phyloP scores from a whole-genome alignment of 257 asterid species.

The Salvia hispanica region DNA sequence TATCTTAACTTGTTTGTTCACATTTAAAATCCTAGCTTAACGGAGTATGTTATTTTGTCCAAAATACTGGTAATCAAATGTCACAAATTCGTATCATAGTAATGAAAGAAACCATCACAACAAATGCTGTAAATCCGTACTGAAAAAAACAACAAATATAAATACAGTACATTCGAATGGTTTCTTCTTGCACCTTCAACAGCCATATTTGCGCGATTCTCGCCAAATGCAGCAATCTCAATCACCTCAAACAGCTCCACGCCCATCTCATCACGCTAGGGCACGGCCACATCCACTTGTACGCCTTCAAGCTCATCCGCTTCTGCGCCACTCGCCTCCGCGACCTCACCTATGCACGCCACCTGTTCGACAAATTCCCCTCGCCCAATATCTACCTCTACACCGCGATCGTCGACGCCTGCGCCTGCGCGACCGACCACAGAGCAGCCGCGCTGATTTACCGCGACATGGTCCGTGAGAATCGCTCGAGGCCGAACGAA shows the following conservation, averaged over 20 bases:
- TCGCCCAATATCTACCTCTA: conserved; percentile 64
- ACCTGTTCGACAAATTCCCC: conserved; percentile 57
- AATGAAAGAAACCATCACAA: too few species aligned
- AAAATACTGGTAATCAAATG: too few species aligned
- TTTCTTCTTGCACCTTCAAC: conserved; percentile 48
- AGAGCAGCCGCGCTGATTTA: conserved; percentile 50
- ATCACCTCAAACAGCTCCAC: conserved; percentile 76
- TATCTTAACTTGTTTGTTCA: too few species aligned
- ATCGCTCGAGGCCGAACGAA: conserved; percentile 59
- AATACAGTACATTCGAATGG: conserved; percentile 33
- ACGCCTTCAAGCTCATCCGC: conserved; percentile 77
- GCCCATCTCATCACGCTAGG: conserved; percentile 67
- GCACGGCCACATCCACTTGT: conserved; percentile 64
- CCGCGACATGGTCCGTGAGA: conserved; percentile 59
- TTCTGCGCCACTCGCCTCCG: conserved; percentile 58
- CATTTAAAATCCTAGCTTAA: too few species aligned
- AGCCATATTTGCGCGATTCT: conserved; percentile 48
- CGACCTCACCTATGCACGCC: conserved; percentile 60
- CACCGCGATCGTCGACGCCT: conserved; percentile 60
- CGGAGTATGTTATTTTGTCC: too few species aligned
- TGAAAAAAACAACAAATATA: too few species aligned
- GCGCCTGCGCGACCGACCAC: conserved; percentile 47
- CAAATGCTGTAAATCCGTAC: too few species aligned
- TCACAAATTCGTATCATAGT: too few species aligned
- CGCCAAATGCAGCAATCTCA: conserved; percentile 52